Percentiles rank a stretch among this genome's conserved stretches.
Conservation (phyloP, 306 rosid species). For the Oemleria cerasiformis region DNA sequence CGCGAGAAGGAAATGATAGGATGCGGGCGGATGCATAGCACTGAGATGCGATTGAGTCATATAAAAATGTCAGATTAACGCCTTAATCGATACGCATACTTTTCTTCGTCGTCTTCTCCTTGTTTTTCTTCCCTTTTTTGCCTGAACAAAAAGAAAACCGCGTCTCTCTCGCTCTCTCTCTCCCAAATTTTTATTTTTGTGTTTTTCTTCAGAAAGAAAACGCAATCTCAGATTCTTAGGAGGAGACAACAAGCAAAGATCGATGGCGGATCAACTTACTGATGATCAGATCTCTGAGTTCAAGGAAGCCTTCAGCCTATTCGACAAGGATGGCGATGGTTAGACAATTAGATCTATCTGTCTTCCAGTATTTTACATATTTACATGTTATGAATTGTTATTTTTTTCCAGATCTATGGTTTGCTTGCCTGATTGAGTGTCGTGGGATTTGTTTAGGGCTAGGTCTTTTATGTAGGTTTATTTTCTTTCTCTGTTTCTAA, state of each 20-base stretch:
- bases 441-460: neutral
- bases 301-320: conserved; percentile 34
- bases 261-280: conserved; percentile 32
- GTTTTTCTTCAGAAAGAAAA: neutral
- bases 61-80: neutral
- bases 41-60: neutral
- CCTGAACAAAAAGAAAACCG: neutral
- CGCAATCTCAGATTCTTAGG: neutral
- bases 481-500: neutral
- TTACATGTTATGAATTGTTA: neutral
- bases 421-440: neutral
- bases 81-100: neutral
- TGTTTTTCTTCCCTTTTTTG: neutral
- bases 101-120: neutral
- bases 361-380: neutral
- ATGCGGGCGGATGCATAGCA: neutral
- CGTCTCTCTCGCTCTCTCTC: neutral
- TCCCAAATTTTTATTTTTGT: neutral
- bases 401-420: neutral
- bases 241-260: neutral
- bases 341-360: neutral
- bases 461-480: too few relatives aligned
- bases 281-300: conserved; percentile 37
- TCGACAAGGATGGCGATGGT: conserved; percentile 37
- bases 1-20: neutral